Percentiles rank a stretch among this genome's conserved stretches.
Evolutionary conservation across 768 basidiomycete species (phyloP).

Genomic region (Nidularia sp.): DNA sequence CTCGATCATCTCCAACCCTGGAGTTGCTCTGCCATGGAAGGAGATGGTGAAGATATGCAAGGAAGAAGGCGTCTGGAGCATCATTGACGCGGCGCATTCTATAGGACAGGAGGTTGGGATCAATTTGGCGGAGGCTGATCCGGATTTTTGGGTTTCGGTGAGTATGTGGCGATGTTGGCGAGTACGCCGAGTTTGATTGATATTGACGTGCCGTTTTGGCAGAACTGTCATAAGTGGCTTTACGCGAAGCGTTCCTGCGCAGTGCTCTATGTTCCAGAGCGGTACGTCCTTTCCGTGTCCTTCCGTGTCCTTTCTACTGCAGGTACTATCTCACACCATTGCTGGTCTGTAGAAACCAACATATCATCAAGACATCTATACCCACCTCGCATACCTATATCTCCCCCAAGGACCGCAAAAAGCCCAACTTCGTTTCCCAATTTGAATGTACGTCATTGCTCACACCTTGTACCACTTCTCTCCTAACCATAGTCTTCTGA

Average conservation of each 20-base stretch:
- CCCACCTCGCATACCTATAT: constrained; percentile 51
- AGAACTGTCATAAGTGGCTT: constrained; percentile 90
- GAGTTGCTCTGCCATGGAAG: constrained; percentile 71
- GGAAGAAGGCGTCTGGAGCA: constrained; percentile 55
- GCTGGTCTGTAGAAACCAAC: constrained; percentile 47
- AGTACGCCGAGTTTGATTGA: background rate
- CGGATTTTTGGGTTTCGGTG: constrained; percentile 82
- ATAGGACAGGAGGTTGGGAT: constrained; percentile 72
- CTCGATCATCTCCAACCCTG: constrained; percentile 60
- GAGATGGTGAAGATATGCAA: constrained; percentile 64
- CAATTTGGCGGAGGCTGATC: constrained; percentile 49
- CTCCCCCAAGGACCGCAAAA: constrained; percentile 31
- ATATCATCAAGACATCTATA: constrained; percentile 54
- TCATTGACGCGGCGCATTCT: constrained; percentile 83
- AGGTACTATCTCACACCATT: background rate
- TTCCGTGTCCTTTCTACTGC: background rate
- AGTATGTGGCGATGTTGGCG: constrained; percentile 11
- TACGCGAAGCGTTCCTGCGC: constrained; percentile 65
- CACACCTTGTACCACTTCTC: background rate
- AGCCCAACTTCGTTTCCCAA: constrained; percentile 36
- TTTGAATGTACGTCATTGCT: constrained; percentile 36
- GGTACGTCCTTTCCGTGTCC: constrained; percentile 19
- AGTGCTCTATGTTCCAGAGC: constrained; percentile 67
- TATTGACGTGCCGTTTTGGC: background rate
- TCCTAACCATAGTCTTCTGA: background rate